Evolutionary conservation across 306 rosid genomes (phyloP).

Genomic region (Rosa chinensis): DNA sequence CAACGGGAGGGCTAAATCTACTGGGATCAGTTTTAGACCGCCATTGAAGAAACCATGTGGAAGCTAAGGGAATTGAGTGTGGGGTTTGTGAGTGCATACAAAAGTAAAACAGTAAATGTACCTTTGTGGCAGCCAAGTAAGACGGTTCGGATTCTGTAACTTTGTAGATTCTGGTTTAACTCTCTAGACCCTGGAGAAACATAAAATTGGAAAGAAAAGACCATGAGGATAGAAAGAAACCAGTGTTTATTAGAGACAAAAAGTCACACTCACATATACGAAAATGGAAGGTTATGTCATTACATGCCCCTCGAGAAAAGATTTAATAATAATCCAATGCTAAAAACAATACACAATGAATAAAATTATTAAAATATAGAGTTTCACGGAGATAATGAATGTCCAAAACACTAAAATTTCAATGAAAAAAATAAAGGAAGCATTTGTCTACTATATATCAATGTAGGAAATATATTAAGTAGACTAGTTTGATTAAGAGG

Average conservation of each 20-base stretch:
- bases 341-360: too few species aligned
- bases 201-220: not conserved
- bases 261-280: not conserved
- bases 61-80: not conserved
- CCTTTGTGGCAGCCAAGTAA: constrained; percentile 1
- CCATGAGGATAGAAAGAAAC: not conserved
- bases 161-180: not conserved
- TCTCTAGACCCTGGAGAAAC: constrained; percentile 13
- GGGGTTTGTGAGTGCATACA: not conserved
- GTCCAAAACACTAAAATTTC: too few species aligned
- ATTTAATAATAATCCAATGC: too few species aligned
- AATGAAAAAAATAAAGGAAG: too few species aligned
- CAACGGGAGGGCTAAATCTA: too few species aligned
- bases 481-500: too few species aligned
- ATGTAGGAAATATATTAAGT: too few species aligned
- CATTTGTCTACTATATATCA: too few species aligned
- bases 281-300: not conserved
- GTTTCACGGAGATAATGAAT: too few species aligned
- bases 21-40: not conserved
- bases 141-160: not conserved
- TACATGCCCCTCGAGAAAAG: too few species aligned
- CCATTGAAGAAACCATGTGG: not conserved
- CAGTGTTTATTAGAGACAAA: too few species aligned
- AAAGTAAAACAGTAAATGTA: not conserved
- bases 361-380: too few species aligned